A percentile compares a stretch with the other conserved stretches of the same genome.
phyloP scores from a whole-genome alignment of 192 early-diverging fungal genomes.

The Podochytrium sp. region DNA sequence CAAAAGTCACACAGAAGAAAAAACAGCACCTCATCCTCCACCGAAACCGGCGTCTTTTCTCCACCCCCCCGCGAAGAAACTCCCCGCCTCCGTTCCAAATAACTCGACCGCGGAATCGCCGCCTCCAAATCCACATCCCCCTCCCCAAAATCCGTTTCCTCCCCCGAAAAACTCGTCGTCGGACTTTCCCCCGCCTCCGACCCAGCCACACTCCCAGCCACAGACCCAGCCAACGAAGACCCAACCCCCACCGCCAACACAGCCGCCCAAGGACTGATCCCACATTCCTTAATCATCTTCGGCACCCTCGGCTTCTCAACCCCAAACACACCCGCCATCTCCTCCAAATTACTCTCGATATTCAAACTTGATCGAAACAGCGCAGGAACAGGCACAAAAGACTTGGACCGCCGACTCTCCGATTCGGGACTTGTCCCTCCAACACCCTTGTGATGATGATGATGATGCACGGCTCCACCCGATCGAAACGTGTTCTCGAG shows the following conservation, averaged over 20 bases:
- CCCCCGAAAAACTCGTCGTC: no score
- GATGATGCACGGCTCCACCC: no score
- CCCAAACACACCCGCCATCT: slow-evolving; percentile 20
- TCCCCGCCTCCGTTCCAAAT: background rate
- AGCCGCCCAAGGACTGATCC: slow-evolving; percentile 27
- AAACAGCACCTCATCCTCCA: no score
- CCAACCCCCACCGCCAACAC: background rate
- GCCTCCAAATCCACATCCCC: no score
- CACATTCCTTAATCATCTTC: background rate
- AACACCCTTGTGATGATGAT: no score
- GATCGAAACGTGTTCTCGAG: no score
- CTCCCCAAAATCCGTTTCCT: no score
- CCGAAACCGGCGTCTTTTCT: background rate
- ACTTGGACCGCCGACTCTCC: background rate
- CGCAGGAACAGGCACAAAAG: background rate
- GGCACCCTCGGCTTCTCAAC: slow-evolving; percentile 1
- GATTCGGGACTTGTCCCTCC: no score
- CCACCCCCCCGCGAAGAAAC: background rate
- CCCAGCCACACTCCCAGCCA: no score
- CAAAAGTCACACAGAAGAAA: no score
- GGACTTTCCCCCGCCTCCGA: no score
- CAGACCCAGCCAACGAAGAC: background rate
- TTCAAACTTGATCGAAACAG: background rate
- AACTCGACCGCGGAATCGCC: background rate
- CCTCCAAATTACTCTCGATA: slow-evolving; percentile 11